Evolutionary conservation across 2,329 filamentous ascomycete species (phyloP).

Genomic region (Colletotrichum navitas): DNA sequence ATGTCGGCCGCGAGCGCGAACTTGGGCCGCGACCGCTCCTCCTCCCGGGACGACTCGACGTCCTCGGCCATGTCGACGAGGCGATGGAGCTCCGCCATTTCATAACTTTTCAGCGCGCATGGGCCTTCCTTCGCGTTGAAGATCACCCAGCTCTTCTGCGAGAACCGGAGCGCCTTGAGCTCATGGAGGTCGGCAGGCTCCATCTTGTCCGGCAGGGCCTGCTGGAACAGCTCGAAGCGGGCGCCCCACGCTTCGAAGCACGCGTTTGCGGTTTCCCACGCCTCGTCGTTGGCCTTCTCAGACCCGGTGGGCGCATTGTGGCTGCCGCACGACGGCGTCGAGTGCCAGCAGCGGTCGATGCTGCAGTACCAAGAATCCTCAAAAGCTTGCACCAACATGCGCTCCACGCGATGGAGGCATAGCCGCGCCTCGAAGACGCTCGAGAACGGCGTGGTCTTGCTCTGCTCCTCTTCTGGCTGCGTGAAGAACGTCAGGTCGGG

Average conservation of each 20-base stretch:
- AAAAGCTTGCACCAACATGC: slow-evolving; percentile 13
- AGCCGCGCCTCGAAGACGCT: slow-evolving; percentile 28
- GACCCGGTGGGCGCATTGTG: neutral
- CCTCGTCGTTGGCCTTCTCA: neutral
- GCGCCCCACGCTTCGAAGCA: slow-evolving; percentile 13
- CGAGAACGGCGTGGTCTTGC: neutral
- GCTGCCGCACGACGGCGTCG: neutral
- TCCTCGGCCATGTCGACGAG: slow-evolving; percentile 36
- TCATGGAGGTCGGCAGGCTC: slow-evolving; percentile 10
- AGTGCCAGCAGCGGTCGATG: slow-evolving; percentile 7
- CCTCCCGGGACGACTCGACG: neutral
- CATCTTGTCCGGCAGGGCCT: neutral
- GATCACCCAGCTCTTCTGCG: slow-evolving; percentile 15
- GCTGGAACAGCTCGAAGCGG: slow-evolving; percentile 30
- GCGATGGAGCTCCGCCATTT: neutral
- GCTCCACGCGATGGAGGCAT: slow-evolving; percentile 15
- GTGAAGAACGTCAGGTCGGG: slow-evolving; percentile 34
- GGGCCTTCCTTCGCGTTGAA: slow-evolving; percentile 23
- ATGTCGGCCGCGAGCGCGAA: slow-evolving; percentile 31
- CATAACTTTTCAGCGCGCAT: slow-evolving; percentile 5
- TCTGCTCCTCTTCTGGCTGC: neutral
- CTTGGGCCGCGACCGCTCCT: neutral
- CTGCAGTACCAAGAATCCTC: slow-evolving; percentile 16
- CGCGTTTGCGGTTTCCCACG: slow-evolving; percentile 1
- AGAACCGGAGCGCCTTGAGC: slow-evolving; percentile 24